A percentile compares a stretch with the other conserved stretches of the same genome.
phyloP scores from a whole-genome alignment of 2,329 filamentous ascomycete genomes.

The Cercospora zeina region DNA sequence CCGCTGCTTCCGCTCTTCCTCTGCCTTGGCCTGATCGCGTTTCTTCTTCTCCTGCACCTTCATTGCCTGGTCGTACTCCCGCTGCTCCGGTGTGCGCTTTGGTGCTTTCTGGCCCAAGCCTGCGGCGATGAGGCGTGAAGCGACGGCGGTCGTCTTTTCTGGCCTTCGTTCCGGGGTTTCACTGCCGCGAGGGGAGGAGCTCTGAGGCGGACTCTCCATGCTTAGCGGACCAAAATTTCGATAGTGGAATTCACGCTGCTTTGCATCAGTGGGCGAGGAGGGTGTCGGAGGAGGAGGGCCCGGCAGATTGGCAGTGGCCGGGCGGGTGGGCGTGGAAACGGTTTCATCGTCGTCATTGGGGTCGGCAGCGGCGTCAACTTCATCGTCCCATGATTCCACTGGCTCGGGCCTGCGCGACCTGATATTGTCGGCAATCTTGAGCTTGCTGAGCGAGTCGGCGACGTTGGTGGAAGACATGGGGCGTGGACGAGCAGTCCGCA shows the following conservation, averaged over 20 bases:
- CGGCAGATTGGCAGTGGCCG: constrained; percentile 38
- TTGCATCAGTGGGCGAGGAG: constrained; percentile 53
- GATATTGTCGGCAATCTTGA: constrained; percentile 39
- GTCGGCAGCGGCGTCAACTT: constrained; percentile 50
- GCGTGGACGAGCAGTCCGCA: background rate
- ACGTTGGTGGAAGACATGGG: constrained; percentile 27
- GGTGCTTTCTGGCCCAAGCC: constrained; percentile 80
- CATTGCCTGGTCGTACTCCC: constrained; percentile 77
- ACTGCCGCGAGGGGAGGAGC: background rate
- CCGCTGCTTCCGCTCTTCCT: constrained; percentile 63
- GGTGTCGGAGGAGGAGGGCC: constrained; percentile 68
- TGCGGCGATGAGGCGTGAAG: constrained; percentile 83
- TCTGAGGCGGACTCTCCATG: background rate
- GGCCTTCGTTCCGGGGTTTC: constrained; percentile 50
- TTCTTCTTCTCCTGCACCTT: constrained; percentile 81
- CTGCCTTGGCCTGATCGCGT: constrained; percentile 69
- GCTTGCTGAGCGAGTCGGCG: constrained; percentile 38
- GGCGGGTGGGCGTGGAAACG: constrained; percentile 36
- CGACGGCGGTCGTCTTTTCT: constrained; percentile 92
- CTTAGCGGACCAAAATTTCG: constrained; percentile 31
- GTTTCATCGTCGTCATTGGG: constrained; percentile 37
- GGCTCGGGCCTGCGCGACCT: constrained; percentile 27
- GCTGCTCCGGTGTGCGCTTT: constrained; percentile 82
- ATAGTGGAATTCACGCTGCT: constrained; percentile 21
- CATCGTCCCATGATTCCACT: constrained; percentile 78